Percentiles rank a stretch among this genome's conserved stretches.
phyloP scores from a whole-genome alignment of 768 basidiomycete genomes.

The Hygrocybe coccinea region DNA sequence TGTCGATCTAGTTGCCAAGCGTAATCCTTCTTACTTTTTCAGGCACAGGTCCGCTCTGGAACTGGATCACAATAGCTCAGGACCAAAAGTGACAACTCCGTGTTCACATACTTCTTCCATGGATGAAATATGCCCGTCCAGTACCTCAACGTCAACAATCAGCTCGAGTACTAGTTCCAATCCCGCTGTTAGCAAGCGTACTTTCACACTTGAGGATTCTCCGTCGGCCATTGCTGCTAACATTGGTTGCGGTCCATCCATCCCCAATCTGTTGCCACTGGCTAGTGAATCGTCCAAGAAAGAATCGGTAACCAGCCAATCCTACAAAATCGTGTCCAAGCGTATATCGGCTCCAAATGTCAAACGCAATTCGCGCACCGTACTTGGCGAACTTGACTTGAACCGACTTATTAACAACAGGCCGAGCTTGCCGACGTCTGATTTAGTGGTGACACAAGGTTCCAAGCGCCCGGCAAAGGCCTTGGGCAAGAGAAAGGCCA shows the following conservation, averaged over 20 bases:
- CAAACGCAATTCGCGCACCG: constrained; percentile 2
- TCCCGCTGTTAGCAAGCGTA: not conserved
- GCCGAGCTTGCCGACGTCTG: constrained; percentile 5
- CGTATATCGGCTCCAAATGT: constrained; percentile 5
- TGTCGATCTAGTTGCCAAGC: constrained; percentile 28
- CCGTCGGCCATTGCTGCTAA: not conserved
- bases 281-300: constrained; percentile 18
- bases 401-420: constrained; percentile 9
- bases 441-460: not conserved
- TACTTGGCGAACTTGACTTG: constrained; percentile 13
- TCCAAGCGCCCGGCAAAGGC: not conserved
- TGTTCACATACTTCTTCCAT: no score
- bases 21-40: not conserved
- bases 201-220: not conserved
- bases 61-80: not conserved
- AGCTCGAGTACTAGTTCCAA: not conserved
- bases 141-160: no score
- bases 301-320: constrained; percentile 13
- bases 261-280: constrained; percentile 12
- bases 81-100: no score
- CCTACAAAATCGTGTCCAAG: constrained; percentile 5
- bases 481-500: constrained; percentile 1
- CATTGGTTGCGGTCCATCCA: not conserved
- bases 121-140: not conserved
- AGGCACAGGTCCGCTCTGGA: not conserved